These are phyloP conservation scores for Coemansia sp. DNA, from an alignment of 192 early-diverging fungal genomes.

Conservation along the genomic window DNA sequence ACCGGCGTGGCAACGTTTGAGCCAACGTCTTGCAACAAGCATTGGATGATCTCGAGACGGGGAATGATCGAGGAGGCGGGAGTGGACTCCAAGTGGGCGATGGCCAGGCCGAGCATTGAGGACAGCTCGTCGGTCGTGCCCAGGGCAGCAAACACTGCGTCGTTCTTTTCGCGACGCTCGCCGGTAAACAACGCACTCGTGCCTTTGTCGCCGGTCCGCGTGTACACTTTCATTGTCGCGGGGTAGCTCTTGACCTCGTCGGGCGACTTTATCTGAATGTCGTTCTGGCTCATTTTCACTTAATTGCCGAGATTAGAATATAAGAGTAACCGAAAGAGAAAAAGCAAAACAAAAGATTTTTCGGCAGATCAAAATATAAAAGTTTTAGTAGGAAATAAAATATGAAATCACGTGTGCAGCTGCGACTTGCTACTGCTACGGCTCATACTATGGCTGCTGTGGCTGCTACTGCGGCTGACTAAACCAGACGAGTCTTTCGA, in stretches of 20 bases:
- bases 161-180: constrained; percentile 84
- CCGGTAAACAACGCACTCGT: constrained; percentile 88
- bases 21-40: constrained; percentile 83
- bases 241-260: constrained; percentile 51
- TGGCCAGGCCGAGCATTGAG: constrained; percentile 55
- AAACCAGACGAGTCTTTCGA: background rate
- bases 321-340: background rate
- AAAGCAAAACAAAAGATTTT: background rate
- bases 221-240: constrained; percentile 76
- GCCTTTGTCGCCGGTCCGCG: constrained; percentile 91
- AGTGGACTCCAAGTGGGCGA: constrained; percentile 36
- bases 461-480: background rate
- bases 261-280: constrained; percentile 35
- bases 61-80: constrained; percentile 15
- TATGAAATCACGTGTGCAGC: background rate
- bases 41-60: constrained; percentile 73
- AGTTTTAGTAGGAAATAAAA: constrained; percentile 1
- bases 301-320: background rate
- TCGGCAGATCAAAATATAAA: no score
- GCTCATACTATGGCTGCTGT: no score
- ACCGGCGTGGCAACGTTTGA: constrained; percentile 92
- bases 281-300: constrained; percentile 12
- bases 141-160: constrained; percentile 87
- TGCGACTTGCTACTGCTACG: background rate
- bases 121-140: constrained; percentile 87